A percentile compares a stretch with the other conserved stretches of the same genome.
phyloP scores from a whole-genome alignment of 345 rosid genomes.

The Cardiospermum halicacabum region DNA sequence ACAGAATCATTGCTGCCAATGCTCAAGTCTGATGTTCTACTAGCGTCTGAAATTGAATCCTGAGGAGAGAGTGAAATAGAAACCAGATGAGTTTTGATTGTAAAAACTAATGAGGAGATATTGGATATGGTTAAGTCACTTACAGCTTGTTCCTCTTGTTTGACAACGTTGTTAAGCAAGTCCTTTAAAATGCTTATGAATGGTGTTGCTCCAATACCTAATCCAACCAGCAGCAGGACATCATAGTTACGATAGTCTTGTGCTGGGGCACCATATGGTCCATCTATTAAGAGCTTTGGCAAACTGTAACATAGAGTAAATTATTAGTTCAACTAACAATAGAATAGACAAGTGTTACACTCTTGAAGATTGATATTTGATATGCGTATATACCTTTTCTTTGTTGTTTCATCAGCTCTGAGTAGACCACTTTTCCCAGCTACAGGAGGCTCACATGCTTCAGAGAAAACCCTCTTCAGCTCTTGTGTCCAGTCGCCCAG shows the following conservation, averaged over 20 bases:
- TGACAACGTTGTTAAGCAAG: constrained; percentile 80
- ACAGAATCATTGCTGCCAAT: constrained; percentile 46
- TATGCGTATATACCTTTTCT: constrained; percentile 50
- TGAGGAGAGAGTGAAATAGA: constrained; percentile 23
- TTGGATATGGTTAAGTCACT: constrained; percentile 19
- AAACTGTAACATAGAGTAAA: constrained; percentile 44
- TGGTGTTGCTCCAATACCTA: constrained; percentile 98
- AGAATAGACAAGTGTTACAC: neutral
- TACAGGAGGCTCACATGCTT: constrained; percentile 79
- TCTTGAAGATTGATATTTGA: neutral
- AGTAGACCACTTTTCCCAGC: constrained; percentile 97
- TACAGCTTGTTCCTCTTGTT: constrained; percentile 90
- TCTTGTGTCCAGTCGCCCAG: constrained; percentile 99
- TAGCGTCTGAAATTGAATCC: constrained; percentile 63
- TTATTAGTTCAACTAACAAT: constrained; percentile 2
- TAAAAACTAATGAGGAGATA: neutral
- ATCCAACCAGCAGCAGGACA: constrained; percentile 85
- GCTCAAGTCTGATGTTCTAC: constrained; percentile 67
- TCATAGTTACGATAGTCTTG: constrained; percentile 89
- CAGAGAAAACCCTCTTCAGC: constrained; percentile 72
- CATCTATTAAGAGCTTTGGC: constrained; percentile 94
- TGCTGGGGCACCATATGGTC: constrained; percentile 98
- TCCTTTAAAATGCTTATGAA: constrained; percentile 96
- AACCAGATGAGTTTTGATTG: neutral
- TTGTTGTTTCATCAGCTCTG: constrained; percentile 93